Evolutionary conservation across 192 early-diverging fungal genomes (phyloP).

Genomic region (Linnemannia schmuckeri): DNA sequence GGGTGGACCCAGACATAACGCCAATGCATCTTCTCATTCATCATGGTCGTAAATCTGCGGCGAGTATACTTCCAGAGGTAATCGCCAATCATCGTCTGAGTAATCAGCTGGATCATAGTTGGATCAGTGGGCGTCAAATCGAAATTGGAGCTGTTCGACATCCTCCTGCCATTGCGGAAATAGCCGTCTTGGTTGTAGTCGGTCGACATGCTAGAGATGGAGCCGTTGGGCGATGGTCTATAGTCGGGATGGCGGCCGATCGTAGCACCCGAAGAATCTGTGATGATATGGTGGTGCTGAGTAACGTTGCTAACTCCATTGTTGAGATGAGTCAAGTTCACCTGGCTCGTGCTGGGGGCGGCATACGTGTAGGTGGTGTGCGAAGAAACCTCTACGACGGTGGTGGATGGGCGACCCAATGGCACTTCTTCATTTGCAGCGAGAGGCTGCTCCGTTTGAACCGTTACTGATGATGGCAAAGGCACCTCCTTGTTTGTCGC

Average conservation of each 20-base stretch:
- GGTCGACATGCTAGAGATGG: constrained; percentile 49
- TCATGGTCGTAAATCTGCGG: constrained; percentile 59
- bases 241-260: constrained; percentile 28
- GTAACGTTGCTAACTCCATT: not conserved
- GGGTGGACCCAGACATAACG: constrained; percentile 89
- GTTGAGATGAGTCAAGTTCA: constrained; percentile 7
- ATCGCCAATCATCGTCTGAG: constrained; percentile 85
- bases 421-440: not conserved
- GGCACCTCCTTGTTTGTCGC: not conserved
- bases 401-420: not conserved
- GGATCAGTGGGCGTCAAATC: constrained; percentile 62
- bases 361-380: constrained; percentile 31
- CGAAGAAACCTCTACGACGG: constrained; percentile 34
- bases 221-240: constrained; percentile 31
- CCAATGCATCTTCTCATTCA: constrained; percentile 73
- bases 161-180: constrained; percentile 26
- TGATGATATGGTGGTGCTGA: constrained; percentile 26
- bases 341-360: constrained; percentile 13
- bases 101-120: constrained; percentile 76
- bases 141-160: constrained; percentile 34
- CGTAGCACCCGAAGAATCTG: constrained; percentile 31
- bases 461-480: not conserved
- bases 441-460: not conserved
- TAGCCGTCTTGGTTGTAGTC: constrained; percentile 38
- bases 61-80: constrained; percentile 82